These are phyloP conservation scores for Cucurbita maxima DNA, from an alignment of 306 rosid genomes.

Conservation along the genomic window DNA sequence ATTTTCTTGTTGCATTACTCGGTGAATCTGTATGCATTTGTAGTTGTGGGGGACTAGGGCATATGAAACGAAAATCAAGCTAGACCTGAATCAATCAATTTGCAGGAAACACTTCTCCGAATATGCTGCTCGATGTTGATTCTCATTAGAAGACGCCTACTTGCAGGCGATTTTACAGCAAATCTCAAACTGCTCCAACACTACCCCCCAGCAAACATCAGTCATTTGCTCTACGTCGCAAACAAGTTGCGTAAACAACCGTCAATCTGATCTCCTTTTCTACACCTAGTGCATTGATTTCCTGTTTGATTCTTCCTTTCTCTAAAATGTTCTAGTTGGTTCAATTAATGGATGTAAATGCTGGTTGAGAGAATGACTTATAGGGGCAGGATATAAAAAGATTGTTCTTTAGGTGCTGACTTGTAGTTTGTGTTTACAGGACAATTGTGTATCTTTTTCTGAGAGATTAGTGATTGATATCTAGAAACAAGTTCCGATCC, in stretches of 20 bases:
- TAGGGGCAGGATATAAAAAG: conserved; percentile 1
- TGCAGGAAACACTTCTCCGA: conserved; percentile 87
- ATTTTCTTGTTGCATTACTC: neutral
- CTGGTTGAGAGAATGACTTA: conserved; percentile 10
- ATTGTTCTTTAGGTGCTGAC: conserved; percentile 1
- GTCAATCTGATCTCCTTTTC: conserved; percentile 19
- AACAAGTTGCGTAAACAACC: conserved; percentile 79
- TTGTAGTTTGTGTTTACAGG: neutral
- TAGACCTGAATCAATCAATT: neutral
- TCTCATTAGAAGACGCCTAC: conserved; percentile 74
- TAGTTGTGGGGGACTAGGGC: neutral
- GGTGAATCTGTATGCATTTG: neutral
- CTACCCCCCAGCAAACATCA: conserved; percentile 81
- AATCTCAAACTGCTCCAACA: conserved; percentile 87
- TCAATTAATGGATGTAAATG: conserved; percentile 43
- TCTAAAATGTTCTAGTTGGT: conserved; percentile 17
- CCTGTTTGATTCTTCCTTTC: conserved; percentile 4
- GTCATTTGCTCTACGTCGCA: conserved; percentile 95
- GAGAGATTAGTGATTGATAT: conserved; percentile 6
- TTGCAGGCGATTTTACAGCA: conserved; percentile 95
- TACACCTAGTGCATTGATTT: neutral
- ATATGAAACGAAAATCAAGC: neutral
- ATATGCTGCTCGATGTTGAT: conserved; percentile 94
- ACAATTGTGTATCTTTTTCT: neutral
- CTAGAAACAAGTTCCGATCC: neutral